phyloP scores from a whole-genome alignment of 2,329 filamentous ascomycete genomes.

The Rhynchosporium secalis region DNA sequence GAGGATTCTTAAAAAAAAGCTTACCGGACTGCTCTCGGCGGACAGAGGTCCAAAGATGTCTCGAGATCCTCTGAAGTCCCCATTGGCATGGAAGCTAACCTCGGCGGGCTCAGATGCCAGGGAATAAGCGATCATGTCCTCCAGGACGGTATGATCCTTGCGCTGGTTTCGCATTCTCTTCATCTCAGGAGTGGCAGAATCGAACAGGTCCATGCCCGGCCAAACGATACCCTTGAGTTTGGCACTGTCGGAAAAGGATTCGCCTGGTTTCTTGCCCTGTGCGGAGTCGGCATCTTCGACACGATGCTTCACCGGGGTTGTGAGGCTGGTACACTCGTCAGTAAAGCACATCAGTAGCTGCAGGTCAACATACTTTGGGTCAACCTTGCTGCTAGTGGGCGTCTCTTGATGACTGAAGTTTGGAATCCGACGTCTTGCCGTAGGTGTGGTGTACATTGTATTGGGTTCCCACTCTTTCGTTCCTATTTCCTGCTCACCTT shows the following conservation, averaged over 20 bases:
- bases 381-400: slow-evolving; percentile 20
- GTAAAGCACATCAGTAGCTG: neutral
- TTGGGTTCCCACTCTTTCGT: slow-evolving; percentile 27
- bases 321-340: slow-evolving; percentile 26
- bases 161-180: slow-evolving; percentile 75
- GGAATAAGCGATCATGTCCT: slow-evolving; percentile 65
- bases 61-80: slow-evolving; percentile 52
- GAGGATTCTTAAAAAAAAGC: slow-evolving; percentile 28
- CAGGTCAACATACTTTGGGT: slow-evolving; percentile 28
- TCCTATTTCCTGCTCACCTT: slow-evolving; percentile 17
- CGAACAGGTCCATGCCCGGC: slow-evolving; percentile 80
- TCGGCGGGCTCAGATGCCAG: slow-evolving; percentile 63
- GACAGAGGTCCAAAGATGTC: slow-evolving; percentile 63
- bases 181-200: slow-evolving; percentile 73
- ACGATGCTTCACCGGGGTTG: slow-evolving; percentile 30
- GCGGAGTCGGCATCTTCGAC: slow-evolving; percentile 17
- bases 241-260: slow-evolving; percentile 35
- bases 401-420: slow-evolving; percentile 29
- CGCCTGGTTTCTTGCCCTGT: slow-evolving; percentile 24
- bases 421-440: slow-evolving; percentile 32
- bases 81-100: slow-evolving; percentile 58
- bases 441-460: slow-evolving; percentile 35
- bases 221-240: slow-evolving; percentile 70
- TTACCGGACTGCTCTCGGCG: slow-evolving; percentile 51
- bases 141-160: slow-evolving; percentile 71